These are phyloP conservation scores for Rubia balearica DNA, from an alignment of 305 asterid genomes.

Conservation along the genomic window DNA sequence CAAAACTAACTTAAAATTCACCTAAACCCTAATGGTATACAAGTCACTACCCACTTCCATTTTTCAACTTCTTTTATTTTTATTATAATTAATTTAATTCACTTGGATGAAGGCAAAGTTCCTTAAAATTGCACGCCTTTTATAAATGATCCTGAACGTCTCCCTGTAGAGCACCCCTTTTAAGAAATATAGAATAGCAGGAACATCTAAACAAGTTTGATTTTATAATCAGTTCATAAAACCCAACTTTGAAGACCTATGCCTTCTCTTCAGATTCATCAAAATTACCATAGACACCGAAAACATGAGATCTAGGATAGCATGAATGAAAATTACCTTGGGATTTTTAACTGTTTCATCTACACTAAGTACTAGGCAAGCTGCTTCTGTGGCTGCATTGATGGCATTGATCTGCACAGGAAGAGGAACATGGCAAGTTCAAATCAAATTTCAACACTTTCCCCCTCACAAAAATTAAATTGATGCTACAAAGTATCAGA, in stretches of 20 bases:
- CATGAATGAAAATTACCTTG: constrained; percentile 44
- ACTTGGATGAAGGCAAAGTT: not conserved
- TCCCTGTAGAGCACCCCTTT: not conserved
- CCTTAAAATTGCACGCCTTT: not conserved
- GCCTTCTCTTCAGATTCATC: not conserved
- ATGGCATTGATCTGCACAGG: constrained; percentile 74
- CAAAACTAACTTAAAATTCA: not conserved
- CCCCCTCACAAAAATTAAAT: not conserved
- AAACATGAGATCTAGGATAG: not conserved
- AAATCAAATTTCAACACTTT: not conserved
- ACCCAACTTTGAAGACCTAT: too few relatives aligned
- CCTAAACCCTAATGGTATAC: not conserved
- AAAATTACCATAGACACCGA: not conserved
- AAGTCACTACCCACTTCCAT: not conserved
- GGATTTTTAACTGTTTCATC: constrained; percentile 97
- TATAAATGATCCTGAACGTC: not conserved
- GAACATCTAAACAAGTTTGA: too few relatives aligned
- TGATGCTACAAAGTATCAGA: not conserved
- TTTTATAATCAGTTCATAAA: too few relatives aligned
- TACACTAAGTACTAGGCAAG: constrained; percentile 87
- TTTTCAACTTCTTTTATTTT: not conserved
- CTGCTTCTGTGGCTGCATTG: constrained; percentile 98
- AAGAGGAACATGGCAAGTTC: not conserved
- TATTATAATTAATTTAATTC: not conserved
- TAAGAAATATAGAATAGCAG: too few relatives aligned